Evolutionary conservation across 177 flowering plant genomes (phyloP).

Genomic region (Telopea speciosissima): DNA sequence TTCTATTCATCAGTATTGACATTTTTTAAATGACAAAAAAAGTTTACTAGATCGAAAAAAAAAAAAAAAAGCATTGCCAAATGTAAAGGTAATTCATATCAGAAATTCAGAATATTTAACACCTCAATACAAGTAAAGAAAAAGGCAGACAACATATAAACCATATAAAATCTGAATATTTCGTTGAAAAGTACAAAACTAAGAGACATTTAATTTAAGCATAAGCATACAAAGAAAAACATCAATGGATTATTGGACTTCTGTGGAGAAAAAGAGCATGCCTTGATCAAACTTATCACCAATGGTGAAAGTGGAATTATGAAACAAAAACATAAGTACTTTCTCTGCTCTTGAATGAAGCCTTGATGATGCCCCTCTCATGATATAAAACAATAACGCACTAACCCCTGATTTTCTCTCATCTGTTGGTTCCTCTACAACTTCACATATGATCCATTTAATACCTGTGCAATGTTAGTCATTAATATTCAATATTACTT

Average conservation of each 20-base stretch:
- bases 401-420: conserved; percentile 54
- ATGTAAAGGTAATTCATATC: no score
- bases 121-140: no score
- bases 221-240: neutral
- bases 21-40: no score
- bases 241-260: neutral
- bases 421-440: conserved; percentile 44
- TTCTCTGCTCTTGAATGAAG: conserved; percentile 68
- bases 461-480: conserved; percentile 40
- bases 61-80: no score
- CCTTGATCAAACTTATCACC: conserved; percentile 45
- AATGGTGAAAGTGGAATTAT: conserved; percentile 27
- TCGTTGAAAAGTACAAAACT: neutral
- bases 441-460: conserved; percentile 50
- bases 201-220: neutral
- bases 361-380: conserved; percentile 66
- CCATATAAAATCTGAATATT: no score
- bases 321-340: conserved; percentile 42
- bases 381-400: conserved; percentile 50
- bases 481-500: neutral
- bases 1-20: no score
- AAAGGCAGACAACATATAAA: no score
- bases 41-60: no score
- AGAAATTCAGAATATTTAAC: no score
- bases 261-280: conserved; percentile 17